These are phyloP conservation scores for Cucumis cinereus DNA, from an alignment of 306 rosid genomes.

Conservation along the genomic window DNA sequence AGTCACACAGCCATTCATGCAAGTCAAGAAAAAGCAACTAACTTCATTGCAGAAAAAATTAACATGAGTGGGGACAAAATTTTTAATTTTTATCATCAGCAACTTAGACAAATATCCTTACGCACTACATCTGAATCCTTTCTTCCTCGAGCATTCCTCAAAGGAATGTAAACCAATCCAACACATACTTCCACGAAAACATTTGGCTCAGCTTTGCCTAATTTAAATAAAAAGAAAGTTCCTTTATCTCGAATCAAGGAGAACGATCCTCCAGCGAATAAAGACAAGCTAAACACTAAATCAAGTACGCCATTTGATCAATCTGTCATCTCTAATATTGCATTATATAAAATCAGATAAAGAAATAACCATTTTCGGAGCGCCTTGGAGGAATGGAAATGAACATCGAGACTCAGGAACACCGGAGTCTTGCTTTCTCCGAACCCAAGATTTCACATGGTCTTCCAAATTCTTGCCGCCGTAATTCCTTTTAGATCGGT, in stretches of 20 bases:
- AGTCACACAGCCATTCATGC: neutral
- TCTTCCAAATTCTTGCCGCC: conserved; percentile 32
- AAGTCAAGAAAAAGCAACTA: neutral
- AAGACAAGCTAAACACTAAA: neutral
- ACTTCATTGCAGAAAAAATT: neutral
- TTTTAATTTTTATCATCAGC: neutral
- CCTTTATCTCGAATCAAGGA: neutral
- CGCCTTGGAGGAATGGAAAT: conserved; percentile 58
- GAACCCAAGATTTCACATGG: conserved; percentile 33
- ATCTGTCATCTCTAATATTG: neutral
- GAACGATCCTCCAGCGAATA: neutral
- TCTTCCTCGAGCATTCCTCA: neutral
- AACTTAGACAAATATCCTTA: neutral
- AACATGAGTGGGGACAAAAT: neutral
- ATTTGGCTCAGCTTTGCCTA: no score
- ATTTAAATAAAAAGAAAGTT: neutral
- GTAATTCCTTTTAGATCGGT: conserved; percentile 24
- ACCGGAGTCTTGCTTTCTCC: conserved; percentile 24
- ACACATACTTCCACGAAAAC: neutral
- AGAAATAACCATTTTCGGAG: conserved; percentile 45
- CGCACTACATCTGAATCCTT: neutral
- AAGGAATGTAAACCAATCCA: neutral
- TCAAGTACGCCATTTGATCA: neutral
- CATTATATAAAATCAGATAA: neutral
- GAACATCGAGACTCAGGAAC: conserved; percentile 18